Percentiles rank a stretch among this genome's conserved stretches.
Conservation (phyloP, 2,329 filamentous ascomycete genomes). For the Colletotrichum sp. region DNA sequence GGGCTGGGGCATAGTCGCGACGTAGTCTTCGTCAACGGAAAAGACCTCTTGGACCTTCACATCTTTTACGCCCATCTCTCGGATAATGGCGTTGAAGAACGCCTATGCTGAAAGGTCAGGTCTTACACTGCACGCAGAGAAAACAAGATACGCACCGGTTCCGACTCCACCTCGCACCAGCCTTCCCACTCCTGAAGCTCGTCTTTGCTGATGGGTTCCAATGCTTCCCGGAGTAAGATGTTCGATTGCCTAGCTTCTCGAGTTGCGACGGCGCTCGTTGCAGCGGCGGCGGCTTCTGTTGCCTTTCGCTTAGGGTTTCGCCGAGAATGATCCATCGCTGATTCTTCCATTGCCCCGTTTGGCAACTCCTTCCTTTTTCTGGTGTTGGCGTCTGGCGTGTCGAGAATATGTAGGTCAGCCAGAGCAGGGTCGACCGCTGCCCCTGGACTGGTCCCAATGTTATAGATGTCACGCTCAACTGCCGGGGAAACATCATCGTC, state of each 20-base stretch:
- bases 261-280: neutral
- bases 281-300: constrained; percentile 34
- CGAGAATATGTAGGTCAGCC: neutral
- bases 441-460: neutral
- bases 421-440: neutral
- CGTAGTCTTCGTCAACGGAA: constrained; percentile 69
- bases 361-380: constrained; percentile 14
- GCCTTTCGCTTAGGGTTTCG: constrained; percentile 53
- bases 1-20: constrained; percentile 73
- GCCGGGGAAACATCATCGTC: neutral
- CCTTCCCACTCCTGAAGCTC: constrained; percentile 70
- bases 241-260: constrained; percentile 29
- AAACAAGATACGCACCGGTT: constrained; percentile 67
- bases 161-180: constrained; percentile 87
- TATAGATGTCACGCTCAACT: neutral
- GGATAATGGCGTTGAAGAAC: constrained; percentile 85
- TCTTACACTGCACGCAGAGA: neutral
- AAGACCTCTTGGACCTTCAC: constrained; percentile 81
- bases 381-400: neutral
- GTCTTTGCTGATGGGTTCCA: constrained; percentile 51
- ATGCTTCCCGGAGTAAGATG: constrained; percentile 49
- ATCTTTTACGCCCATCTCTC: constrained; percentile 75
- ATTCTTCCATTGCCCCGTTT: neutral
- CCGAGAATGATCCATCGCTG: constrained; percentile 22
- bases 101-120: constrained; percentile 51